These are phyloP conservation scores for Asterophora parasitica DNA, from an alignment of 768 basidiomycete genomes.

Conservation along the genomic window DNA sequence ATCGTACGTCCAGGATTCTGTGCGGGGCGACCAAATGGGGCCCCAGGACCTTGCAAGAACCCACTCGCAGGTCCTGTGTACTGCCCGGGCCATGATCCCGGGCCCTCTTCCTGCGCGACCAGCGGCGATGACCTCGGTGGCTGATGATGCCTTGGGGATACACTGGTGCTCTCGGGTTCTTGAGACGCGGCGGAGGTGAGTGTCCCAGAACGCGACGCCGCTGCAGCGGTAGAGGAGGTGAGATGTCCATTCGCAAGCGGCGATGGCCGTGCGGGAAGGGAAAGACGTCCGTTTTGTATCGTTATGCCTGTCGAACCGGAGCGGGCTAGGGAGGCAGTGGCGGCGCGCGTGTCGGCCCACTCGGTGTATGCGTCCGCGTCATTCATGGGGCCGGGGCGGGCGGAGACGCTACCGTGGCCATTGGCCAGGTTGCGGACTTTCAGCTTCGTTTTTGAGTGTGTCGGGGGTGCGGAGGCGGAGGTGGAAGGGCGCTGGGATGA, in stretches of 20 bases:
- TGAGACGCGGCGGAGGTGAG: conserved; percentile 18
- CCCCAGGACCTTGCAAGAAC: conserved; percentile 39
- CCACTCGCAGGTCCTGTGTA: conserved; percentile 49
- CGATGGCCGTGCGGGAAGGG: conserved; percentile 18
- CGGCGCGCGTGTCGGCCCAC: conserved; percentile 15
- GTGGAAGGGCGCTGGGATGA: conserved; percentile 15
- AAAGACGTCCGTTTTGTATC: conserved; percentile 15
- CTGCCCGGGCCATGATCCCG: conserved; percentile 27
- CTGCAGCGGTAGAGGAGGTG: conserved; percentile 3
- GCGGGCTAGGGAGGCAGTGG: conserved; percentile 8
- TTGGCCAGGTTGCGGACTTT: conserved; percentile 35
- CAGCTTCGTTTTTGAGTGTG: conserved; percentile 23
- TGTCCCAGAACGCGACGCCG: conserved; percentile 17
- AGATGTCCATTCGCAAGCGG: conserved; percentile 22
- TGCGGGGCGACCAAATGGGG: conserved; percentile 33
- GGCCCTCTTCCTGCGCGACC: conserved; percentile 16
- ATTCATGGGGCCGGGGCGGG: conserved; percentile 8
- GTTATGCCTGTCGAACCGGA: conserved; percentile 8
- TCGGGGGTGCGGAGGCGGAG: conserved; percentile 18
- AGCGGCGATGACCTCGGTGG: conserved; percentile 16
- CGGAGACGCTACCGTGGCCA: conserved; percentile 20
- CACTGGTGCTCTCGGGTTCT: conserved; percentile 12
- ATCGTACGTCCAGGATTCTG: conserved; percentile 60
- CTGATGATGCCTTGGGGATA: conserved; percentile 15
- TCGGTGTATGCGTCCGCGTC: conserved; percentile 10